Evolutionary conservation across 495 filamentous ascomycete genomes (phyloP).

Genomic region (Parachaetomium inaequale): DNA sequence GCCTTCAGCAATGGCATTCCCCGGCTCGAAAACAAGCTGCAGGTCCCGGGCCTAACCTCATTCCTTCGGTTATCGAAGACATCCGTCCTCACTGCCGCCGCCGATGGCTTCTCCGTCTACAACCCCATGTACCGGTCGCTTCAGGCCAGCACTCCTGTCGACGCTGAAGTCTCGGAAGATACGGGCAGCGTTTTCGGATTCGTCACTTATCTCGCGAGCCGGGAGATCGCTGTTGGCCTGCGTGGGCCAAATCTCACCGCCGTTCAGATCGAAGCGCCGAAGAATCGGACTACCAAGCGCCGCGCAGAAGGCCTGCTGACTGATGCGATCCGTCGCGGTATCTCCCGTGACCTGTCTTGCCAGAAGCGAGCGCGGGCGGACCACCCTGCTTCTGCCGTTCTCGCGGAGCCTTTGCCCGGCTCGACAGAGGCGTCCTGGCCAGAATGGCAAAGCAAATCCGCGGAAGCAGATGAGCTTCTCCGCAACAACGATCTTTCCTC

Average conservation of each 20-base stretch:
- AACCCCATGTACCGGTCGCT: constrained; percentile 65
- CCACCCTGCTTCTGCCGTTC: constrained; percentile 28
- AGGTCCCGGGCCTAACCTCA: constrained; percentile 39
- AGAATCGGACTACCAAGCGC: constrained; percentile 55
- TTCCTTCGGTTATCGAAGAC: constrained; percentile 53
- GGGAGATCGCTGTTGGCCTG: constrained; percentile 59
- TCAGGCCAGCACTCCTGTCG: constrained; percentile 51
- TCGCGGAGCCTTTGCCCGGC: constrained; percentile 39
- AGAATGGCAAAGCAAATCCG: constrained; percentile 34
- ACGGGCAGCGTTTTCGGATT: constrained; percentile 38
- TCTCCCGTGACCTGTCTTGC: constrained; percentile 27
- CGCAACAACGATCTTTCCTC: constrained; percentile 40
- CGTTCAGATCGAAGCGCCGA: constrained; percentile 60
- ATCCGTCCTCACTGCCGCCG: constrained; percentile 45
- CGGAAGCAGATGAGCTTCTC: constrained; percentile 47
- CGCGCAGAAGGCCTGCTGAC: constrained; percentile 64
- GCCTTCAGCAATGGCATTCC: constrained; percentile 50
- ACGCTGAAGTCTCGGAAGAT: constrained; percentile 13
- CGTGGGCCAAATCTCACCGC: constrained; percentile 55
- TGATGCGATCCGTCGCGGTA: constrained; percentile 64
- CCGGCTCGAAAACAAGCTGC: constrained; percentile 38
- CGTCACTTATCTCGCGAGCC: constrained; percentile 58
- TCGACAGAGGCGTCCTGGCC: constrained; percentile 36
- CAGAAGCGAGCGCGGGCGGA: constrained; percentile 14
- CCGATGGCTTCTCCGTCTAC: constrained; percentile 50